Conservation (phyloP, 306 rosid genomes). For the Abrus precatorius region DNA sequence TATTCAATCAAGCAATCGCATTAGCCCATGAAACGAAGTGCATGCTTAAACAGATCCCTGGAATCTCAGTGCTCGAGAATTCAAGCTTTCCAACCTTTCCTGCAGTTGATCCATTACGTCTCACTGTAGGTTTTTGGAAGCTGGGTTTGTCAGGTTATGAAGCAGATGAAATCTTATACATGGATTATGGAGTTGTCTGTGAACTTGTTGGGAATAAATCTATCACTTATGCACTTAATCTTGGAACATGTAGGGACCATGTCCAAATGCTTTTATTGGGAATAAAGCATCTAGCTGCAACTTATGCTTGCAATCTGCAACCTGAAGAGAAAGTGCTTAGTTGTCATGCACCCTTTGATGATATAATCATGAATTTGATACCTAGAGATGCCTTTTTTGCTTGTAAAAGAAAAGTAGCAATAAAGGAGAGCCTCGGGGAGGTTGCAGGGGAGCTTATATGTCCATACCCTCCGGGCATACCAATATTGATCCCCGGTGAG, state of each 20-base stretch:
- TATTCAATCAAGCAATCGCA: constrained; percentile 64
- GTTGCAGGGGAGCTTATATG: constrained; percentile 85
- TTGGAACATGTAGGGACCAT: constrained; percentile 77
- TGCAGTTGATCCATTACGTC: constrained; percentile 74
- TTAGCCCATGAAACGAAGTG: constrained; percentile 66
- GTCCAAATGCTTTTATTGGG: constrained; percentile 72
- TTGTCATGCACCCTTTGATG: constrained; percentile 58
- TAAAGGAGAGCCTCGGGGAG: constrained; percentile 69
- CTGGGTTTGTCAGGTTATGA: constrained; percentile 86
- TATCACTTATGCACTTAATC: constrained; percentile 74
- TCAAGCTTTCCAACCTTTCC: constrained; percentile 60
- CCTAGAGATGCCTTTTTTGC: constrained; percentile 91
- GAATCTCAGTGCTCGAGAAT: constrained; percentile 68
- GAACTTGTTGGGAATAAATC: constrained; percentile 82
- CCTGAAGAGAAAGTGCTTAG: constrained; percentile 42
- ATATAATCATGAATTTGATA: constrained; percentile 59
- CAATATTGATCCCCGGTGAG: constrained; percentile 85
- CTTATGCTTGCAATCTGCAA: constrained; percentile 40
- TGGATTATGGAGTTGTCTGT: constrained; percentile 69
- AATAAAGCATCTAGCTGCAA: constrained; percentile 60
- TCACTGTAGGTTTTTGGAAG: constrained; percentile 78
- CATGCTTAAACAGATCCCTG: constrained; percentile 56
- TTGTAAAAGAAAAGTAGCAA: constrained; percentile 65
- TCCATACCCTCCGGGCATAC: constrained; percentile 92
- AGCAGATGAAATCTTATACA: constrained; percentile 71